Evolutionary conservation across 345 rosid species (phyloP).

Genomic region (Citrus maxima): DNA sequence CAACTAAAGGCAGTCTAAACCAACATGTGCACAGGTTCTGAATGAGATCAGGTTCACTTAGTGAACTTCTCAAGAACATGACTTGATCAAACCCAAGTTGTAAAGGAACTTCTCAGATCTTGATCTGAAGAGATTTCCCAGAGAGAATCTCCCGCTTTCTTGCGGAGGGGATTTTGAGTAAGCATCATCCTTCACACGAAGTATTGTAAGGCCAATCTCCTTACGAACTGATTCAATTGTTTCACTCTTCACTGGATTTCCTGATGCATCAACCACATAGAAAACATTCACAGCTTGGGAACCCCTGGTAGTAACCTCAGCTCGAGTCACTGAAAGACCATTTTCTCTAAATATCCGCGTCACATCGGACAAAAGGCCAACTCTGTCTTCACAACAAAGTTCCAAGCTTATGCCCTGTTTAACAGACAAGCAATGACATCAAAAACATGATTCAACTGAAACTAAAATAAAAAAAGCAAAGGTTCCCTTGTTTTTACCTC

Average conservation of each 20-base stretch:
- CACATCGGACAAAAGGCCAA: slow-evolving; percentile 83
- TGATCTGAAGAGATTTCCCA: slow-evolving; percentile 60
- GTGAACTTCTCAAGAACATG: slow-evolving; percentile 38
- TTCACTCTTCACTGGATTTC: slow-evolving; percentile 60
- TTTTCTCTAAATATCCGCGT: slow-evolving; percentile 95
- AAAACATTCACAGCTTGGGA: slow-evolving; percentile 77
- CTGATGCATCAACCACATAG: slow-evolving; percentile 79
- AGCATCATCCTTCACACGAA: slow-evolving; percentile 57
- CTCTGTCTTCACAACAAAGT: slow-evolving; percentile 72
- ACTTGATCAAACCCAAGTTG: slow-evolving; percentile 62
- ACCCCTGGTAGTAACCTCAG: slow-evolving; percentile 85
- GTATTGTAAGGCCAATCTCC: slow-evolving; percentile 66
- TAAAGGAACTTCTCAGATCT: slow-evolving; percentile 76
- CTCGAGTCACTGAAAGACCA: slow-evolving; percentile 75
- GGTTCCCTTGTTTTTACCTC: slow-evolving; percentile 37
- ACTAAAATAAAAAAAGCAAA: slow-evolving; percentile 4
- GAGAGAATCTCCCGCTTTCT: slow-evolving; percentile 53
- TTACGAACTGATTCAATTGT: slow-evolving; percentile 75
- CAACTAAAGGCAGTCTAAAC: slow-evolving; percentile 8
- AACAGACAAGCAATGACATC: slow-evolving; percentile 4
- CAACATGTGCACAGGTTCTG: slow-evolving; percentile 20
- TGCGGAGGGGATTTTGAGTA: slow-evolving; percentile 34
- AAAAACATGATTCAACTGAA: background rate
- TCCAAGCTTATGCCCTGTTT: slow-evolving; percentile 82
- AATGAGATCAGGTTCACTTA: slow-evolving; percentile 15